Conservation (phyloP, 306 rosid species). For the Purshia tridentata region DNA sequence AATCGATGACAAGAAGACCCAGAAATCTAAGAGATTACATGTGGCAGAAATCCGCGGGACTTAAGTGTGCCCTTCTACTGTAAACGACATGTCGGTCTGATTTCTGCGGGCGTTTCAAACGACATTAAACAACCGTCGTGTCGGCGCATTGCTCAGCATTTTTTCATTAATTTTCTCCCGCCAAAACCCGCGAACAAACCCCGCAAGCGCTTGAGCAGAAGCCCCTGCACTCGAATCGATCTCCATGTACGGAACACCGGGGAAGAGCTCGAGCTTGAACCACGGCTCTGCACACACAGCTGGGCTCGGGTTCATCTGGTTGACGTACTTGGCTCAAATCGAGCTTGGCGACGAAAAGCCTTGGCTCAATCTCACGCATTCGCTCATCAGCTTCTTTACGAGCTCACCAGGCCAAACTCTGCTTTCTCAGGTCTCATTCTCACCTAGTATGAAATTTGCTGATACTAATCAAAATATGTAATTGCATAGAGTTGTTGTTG, state of each 20-base stretch:
- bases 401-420: slow-evolving; percentile 44
- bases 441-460: not conserved
- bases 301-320: slow-evolving; percentile 29
- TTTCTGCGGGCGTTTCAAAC: not conserved
- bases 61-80: not conserved
- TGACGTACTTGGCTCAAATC: slow-evolving; percentile 60
- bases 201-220: not conserved
- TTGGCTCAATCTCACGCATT: slow-evolving; percentile 53
- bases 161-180: slow-evolving; percentile 27
- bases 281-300: slow-evolving; percentile 27
- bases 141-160: not conserved
- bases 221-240: not conserved
- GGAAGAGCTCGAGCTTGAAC: slow-evolving; percentile 21
- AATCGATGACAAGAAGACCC: slow-evolving; percentile 2
- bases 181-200: slow-evolving; percentile 31
- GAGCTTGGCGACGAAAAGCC: slow-evolving; percentile 58
- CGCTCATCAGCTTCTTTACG: slow-evolving; percentile 60
- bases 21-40: slow-evolving; percentile 3
- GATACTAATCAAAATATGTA: not conserved
- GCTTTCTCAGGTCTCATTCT: slow-evolving; percentile 53
- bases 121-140: not conserved
- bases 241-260: slow-evolving; percentile 24
- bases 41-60: slow-evolving; percentile 25
- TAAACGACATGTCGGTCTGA: too few species aligned
- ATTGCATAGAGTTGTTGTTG: not conserved